These are phyloP conservation scores for Epithemia pelagica DNA, from an alignment of 108 stramenopile genomes.

Conservation along the genomic window DNA sequence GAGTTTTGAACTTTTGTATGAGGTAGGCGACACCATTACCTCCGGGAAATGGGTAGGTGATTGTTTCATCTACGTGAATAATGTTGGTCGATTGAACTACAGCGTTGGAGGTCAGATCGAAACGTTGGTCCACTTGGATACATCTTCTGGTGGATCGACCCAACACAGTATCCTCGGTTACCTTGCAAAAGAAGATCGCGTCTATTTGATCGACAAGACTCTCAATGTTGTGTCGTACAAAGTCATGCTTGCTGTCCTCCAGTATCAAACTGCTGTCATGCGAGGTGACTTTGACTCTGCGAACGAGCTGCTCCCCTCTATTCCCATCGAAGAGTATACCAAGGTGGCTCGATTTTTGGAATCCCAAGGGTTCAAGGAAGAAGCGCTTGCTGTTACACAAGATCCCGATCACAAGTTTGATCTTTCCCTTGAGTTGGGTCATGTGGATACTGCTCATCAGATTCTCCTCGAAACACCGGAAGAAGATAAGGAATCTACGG, in stretches of 20 bases:
- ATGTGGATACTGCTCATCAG: slow-evolving; percentile 80
- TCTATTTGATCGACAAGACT: slow-evolving; percentile 92
- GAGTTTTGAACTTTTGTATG: slow-evolving; percentile 90
- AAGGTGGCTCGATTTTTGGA: slow-evolving; percentile 96
- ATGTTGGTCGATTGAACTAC: slow-evolving; percentile 89
- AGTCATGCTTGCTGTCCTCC: slow-evolving; percentile 85
- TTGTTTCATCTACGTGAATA: slow-evolving; percentile 97
- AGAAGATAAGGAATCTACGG: slow-evolving; percentile 86
- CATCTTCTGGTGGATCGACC: slow-evolving; percentile 65
- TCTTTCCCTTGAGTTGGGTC: slow-evolving; percentile 89
- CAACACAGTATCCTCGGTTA: slow-evolving; percentile 92
- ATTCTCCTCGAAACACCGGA: slow-evolving; percentile 79
- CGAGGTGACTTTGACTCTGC: slow-evolving; percentile 97
- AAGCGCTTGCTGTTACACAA: slow-evolving; percentile 91
- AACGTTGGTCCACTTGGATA: slow-evolving; percentile 93
- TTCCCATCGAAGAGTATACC: slow-evolving; percentile 90
- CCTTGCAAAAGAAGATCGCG: slow-evolving; percentile 96
- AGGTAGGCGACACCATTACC: slow-evolving; percentile 86
- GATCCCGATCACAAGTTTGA: slow-evolving; percentile 98
- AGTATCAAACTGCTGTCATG: slow-evolving; percentile 99
- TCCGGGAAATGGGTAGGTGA: slow-evolving; percentile 99
- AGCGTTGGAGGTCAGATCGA: slow-evolving; percentile 97
- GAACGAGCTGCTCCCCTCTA: slow-evolving; percentile 87
- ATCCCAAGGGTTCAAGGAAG: slow-evolving; percentile 98
- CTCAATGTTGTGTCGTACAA: slow-evolving; percentile 90